These are phyloP conservation scores for Avena atlantica DNA, from an alignment of 176 grass and related monocot genomes.

Conservation along the genomic window DNA sequence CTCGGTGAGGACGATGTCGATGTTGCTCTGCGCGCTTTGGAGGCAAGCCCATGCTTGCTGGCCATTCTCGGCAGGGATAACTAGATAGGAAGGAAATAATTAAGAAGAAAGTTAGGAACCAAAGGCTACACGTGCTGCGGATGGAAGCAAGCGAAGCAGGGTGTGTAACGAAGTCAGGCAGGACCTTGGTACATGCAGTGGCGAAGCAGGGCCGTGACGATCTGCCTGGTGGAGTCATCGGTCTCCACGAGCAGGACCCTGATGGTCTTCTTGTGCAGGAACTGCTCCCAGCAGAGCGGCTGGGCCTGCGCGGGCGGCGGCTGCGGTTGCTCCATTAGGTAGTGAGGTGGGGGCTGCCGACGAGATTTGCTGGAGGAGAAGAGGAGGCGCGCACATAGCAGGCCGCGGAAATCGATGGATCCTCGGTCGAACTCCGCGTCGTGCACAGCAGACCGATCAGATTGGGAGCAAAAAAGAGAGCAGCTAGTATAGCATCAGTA, in stretches of 20 bases:
- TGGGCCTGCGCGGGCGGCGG: too few relatives aligned
- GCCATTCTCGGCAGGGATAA: conserved; percentile 66
- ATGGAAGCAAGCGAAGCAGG: not conserved
- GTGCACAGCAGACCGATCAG: not conserved
- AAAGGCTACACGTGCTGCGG: not conserved
- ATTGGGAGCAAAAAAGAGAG: not conserved
- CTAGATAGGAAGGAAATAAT: conserved; percentile 24
- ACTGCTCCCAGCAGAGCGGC: conserved; percentile 24
- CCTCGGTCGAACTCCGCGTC: not conserved
- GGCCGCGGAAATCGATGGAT: not conserved
- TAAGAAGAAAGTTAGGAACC: not conserved
- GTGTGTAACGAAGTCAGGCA: not conserved
- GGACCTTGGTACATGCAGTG: conserved; percentile 22
- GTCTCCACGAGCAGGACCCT: conserved; percentile 23
- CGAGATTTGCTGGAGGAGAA: not conserved
- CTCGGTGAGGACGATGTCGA: conserved; percentile 90
- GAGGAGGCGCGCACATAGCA: not conserved
- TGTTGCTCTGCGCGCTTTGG: conserved; percentile 59
- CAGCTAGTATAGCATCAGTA: not conserved
- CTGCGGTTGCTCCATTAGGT: not conserved
- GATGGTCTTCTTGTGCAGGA: conserved; percentile 31
- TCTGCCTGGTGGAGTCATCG: conserved; percentile 19
- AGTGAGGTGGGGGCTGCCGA: not conserved
- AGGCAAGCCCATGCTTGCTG: conserved; percentile 82
- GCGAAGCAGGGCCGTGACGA: conserved; percentile 14